phyloP scores from a whole-genome alignment of 169 alveolate genomes.

The Plasmodium falciparum region DNA sequence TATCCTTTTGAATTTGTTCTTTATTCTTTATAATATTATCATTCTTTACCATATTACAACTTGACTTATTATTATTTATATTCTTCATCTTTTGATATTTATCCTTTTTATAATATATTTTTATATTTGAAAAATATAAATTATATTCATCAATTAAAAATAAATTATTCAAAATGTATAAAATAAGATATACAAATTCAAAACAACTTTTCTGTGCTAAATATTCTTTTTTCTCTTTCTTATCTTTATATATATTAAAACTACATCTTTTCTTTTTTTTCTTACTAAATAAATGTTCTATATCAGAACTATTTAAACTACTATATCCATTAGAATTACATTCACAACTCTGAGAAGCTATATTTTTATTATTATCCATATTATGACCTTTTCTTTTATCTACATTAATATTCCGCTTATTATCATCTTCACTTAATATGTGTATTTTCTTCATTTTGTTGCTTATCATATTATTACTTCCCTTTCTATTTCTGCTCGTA shows the following conservation, averaged over 20 bases:
- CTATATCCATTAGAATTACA: conserved; percentile 25
- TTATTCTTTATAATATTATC: neutral
- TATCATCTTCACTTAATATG: too few relatives aligned
- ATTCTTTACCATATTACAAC: neutral
- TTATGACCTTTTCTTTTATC: conserved; percentile 4
- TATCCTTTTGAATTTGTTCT: neutral
- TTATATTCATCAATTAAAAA: conserved; percentile 53
- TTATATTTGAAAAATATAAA: conserved; percentile 34
- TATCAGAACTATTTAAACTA: conserved; percentile 62
- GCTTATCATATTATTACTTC: neutral
- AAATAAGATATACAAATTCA: conserved; percentile 34
- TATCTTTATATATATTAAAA: conserved; percentile 26
- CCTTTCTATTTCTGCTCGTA: neutral
- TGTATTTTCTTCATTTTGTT: neutral
- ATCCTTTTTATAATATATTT: conserved; percentile 12
- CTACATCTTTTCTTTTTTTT: neutral
- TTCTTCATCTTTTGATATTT: neutral
- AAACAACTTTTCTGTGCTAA: conserved; percentile 42
- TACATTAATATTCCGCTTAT: neutral
- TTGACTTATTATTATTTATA: neutral
- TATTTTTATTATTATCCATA: neutral
- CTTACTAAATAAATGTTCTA: conserved; percentile 17
- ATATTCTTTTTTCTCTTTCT: conserved; percentile 22
- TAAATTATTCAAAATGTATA: conserved; percentile 47
- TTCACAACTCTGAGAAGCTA: neutral